Evolutionary conservation across 306 rosid species (phyloP), one percentile per base, ranked within the genome.

Genomic region (Crataegus laevigata): DNA sequence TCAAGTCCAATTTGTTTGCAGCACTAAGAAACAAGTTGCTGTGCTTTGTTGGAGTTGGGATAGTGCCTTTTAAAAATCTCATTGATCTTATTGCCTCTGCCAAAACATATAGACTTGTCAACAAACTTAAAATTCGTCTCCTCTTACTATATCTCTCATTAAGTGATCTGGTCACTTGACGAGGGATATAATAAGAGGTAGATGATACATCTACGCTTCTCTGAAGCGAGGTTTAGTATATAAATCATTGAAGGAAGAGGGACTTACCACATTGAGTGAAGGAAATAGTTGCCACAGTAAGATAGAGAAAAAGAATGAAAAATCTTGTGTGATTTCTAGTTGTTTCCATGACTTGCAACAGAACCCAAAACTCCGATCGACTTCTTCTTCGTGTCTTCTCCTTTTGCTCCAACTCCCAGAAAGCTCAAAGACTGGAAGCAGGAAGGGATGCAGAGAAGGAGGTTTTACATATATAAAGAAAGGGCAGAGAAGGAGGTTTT

Each of bases 231-330:
- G 43, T 40, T 40, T 40, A 40, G 11, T 9, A 9, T 19, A 10
- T 7, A 25, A 42, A 59, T 73, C 34, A 15, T 6, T 29, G 1
- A 30, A 62, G 14, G 28, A 11, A 17, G 52, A 38, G 79, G 36
- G 84, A 47, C 89, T 80, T 89, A 92, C 97, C 97, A 74, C 96
- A 89, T 76, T 80, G 85, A 66, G 75, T 74, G 84, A 85, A 87
- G 78, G 82, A 82, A 76, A 87, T 54, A 73, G 88, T 66, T 71
- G 82, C 77, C 18, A 87, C 62, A 63, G 79, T 68, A 4, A 88
- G 61, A 75, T 73, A 85, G 75, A 88, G 81, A 59, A 84, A 65
- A 76, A 86, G 73, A 74, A 86, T 47, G 68, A 77, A 63, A 66
- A 69, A 38, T 77, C 72, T 85, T 57, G 38, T 74, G 80, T 34